Percentiles rank a stretch among this genome's conserved stretches.
Conservation (phyloP, 2,329 filamentous ascomycete species). For the Thielaviopsis punctulata region DNA sequence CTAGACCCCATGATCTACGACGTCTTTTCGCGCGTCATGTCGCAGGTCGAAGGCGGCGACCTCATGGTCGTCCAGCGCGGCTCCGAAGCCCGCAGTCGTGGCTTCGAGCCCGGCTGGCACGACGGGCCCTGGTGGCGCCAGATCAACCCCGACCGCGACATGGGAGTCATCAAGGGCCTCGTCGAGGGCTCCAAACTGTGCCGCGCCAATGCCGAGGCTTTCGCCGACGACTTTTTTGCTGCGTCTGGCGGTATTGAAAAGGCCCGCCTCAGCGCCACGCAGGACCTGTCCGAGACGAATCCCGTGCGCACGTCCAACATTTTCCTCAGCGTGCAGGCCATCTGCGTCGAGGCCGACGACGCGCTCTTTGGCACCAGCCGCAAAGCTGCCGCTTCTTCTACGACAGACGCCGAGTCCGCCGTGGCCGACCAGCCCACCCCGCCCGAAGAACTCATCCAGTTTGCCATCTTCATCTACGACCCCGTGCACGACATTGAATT, state of each 20-base stretch:
- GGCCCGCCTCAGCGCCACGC: constrained; percentile 62
- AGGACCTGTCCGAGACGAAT: constrained; percentile 66
- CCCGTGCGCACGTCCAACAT: constrained; percentile 86
- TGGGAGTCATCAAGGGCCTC: constrained; percentile 64
- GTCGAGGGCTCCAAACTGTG: constrained; percentile 83
- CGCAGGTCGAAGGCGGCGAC: constrained; percentile 95
- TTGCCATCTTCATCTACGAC: constrained; percentile 68
- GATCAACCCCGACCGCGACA: constrained; percentile 48
- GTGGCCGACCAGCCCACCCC: constrained; percentile 28
- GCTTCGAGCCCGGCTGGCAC: constrained; percentile 55
- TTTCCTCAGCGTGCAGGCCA: constrained; percentile 86
- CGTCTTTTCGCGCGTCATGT: constrained; percentile 90
- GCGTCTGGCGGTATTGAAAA: constrained; percentile 61
- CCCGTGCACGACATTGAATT: constrained; percentile 85
- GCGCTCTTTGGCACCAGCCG: constrained; percentile 46
- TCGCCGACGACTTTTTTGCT: constrained; percentile 70
- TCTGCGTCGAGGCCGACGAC: constrained; percentile 45
- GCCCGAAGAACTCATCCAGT: constrained; percentile 47
- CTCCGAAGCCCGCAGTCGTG: constrained; percentile 55
- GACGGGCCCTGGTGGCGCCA: constrained; percentile 96
- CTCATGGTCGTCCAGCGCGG: constrained; percentile 87
- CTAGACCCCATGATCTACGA: constrained; percentile 83
- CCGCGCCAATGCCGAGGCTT: constrained; percentile 73
- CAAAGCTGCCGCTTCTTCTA: constrained; percentile 29
- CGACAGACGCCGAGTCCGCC: constrained; percentile 27